phyloP scores from a whole-genome alignment of 2,329 filamentous ascomycete species.

The Cladosporium sp. region DNA sequence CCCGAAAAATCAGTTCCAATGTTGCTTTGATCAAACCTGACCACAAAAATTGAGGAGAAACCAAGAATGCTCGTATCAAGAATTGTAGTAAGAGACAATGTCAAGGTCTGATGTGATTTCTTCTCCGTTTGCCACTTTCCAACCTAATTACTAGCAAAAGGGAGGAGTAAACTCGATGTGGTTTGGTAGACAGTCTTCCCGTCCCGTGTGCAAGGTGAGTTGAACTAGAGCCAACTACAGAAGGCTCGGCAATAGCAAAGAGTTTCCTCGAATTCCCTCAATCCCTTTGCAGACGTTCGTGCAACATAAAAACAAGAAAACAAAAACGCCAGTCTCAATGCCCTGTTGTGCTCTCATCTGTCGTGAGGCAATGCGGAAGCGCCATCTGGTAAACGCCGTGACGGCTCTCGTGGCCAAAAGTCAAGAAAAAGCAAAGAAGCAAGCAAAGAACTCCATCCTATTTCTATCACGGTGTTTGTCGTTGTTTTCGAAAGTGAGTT shows the following conservation, averaged over 20 bases:
- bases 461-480: background rate
- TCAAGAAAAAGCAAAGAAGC: background rate
- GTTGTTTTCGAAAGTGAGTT: background rate
- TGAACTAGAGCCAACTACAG: background rate
- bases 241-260: background rate
- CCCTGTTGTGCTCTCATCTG: slow-evolving; percentile 5
- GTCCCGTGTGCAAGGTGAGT: background rate
- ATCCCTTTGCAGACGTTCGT: background rate
- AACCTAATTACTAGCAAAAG: background rate
- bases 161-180: background rate
- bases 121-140: background rate
- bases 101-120: background rate
- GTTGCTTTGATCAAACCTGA: too few species aligned
- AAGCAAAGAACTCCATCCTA: background rate
- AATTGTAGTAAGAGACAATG: background rate
- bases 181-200: background rate
- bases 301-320: background rate
- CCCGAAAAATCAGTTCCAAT: background rate
- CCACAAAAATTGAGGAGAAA: too few species aligned
- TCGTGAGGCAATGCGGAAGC: slow-evolving; percentile 8
- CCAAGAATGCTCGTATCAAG: too few species aligned
- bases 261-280: background rate
- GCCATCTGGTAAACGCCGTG: background rate
- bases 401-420: background rate
- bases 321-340: slow-evolving; percentile 1